These are phyloP conservation scores for Claviceps sp. DNA, from an alignment of 2,329 filamentous ascomycete genomes.

Conservation along the genomic window DNA sequence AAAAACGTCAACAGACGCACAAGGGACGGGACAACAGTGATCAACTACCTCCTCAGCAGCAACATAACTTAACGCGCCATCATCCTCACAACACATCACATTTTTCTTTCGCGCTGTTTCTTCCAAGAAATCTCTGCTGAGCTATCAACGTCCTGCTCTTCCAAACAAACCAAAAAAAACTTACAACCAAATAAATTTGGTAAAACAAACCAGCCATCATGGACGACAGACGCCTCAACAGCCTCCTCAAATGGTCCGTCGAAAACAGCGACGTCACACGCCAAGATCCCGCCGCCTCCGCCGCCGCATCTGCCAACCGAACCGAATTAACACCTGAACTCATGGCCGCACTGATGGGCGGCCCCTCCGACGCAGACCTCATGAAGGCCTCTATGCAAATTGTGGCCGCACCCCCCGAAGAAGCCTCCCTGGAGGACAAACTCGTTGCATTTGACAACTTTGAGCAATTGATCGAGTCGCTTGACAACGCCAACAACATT, in stretches of 20 bases:
- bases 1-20: not conserved
- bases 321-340: slow-evolving; percentile 51
- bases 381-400: slow-evolving; percentile 78
- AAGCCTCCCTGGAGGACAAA: slow-evolving; percentile 60
- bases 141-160: too few species aligned
- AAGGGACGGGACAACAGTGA: too few species aligned
- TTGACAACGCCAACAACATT: slow-evolving; percentile 97
- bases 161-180: not conserved
- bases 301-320: slow-evolving; percentile 19
- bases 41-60: too few species aligned
- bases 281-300: slow-evolving; percentile 15
- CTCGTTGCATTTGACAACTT: slow-evolving; percentile 87
- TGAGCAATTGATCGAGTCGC: slow-evolving; percentile 78
- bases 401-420: slow-evolving; percentile 47
- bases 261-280: slow-evolving; percentile 29
- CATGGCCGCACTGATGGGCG: slow-evolving; percentile 66
- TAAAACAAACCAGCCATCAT: not conserved
- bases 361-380: slow-evolving; percentile 77
- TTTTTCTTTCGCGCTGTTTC: too few species aligned
- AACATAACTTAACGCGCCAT: too few species aligned
- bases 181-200: not conserved
- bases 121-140: too few species aligned
- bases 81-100: not conserved
- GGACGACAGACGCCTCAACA: slow-evolving; percentile 48
- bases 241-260: slow-evolving; percentile 67